Percentiles rank a stretch among this genome's conserved stretches.
Conservation (phyloP, 257 asterid species). For the Nicotiana obtusifolia region DNA sequence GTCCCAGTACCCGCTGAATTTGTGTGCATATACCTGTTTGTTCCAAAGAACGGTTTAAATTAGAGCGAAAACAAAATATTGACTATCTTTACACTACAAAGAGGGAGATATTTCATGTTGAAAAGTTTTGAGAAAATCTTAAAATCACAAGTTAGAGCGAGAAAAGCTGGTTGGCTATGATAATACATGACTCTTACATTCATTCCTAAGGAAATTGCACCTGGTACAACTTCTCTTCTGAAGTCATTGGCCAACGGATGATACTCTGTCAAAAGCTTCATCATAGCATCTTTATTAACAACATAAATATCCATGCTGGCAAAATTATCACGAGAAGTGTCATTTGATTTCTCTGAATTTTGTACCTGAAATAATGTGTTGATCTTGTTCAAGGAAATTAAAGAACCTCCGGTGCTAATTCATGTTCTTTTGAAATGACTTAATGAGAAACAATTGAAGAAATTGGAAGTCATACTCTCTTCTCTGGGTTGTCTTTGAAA, state of each 20-base stretch:
- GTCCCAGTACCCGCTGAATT: constrained; percentile 79
- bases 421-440: neutral
- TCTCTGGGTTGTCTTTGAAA: constrained; percentile 31
- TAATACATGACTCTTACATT: constrained; percentile 35
- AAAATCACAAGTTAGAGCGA: too few relatives aligned
- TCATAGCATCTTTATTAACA: constrained; percentile 56
- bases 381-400: neutral
- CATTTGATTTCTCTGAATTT: neutral
- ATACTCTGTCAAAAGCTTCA: constrained; percentile 53
- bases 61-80: neutral
- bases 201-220: constrained; percentile 78
- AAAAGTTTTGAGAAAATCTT: too few relatives aligned
- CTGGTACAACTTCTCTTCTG: constrained; percentile 56
- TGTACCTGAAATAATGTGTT: constrained; percentile 33
- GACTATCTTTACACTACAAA: neutral
- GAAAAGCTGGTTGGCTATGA: neutral
- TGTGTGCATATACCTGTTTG: constrained; percentile 48
- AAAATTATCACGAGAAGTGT: constrained; percentile 9
- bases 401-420: neutral
- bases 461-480: neutral
- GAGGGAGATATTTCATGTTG: neutral
- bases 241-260: constrained; percentile 66
- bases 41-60: neutral
- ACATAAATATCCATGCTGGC: constrained; percentile 82
- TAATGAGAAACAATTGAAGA: neutral